These are phyloP conservation scores for Hansenula lynferdii DNA, from an alignment of 1,139 yeast species.

Conservation along the genomic window DNA sequence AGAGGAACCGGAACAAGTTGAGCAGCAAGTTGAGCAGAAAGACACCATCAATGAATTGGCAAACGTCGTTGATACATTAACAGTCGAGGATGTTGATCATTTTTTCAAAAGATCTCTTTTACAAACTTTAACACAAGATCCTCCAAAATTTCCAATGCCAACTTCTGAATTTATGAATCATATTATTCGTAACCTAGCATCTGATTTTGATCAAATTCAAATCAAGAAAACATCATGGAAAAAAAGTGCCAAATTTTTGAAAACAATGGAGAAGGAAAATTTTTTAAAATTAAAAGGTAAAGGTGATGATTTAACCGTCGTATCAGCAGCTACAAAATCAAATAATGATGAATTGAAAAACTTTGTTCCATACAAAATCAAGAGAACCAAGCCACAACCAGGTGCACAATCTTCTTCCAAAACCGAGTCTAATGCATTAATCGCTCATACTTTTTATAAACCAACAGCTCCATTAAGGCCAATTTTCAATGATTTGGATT, in stretches of 20 bases:
- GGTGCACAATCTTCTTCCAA: not conserved
- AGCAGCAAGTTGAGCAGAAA: too few species aligned
- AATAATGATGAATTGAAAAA: constrained; percentile 43
- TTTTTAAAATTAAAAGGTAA: constrained; percentile 68
- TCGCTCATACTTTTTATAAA: constrained; percentile 41
- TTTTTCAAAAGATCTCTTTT: constrained; percentile 65
- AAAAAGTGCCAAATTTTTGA: constrained; percentile 78
- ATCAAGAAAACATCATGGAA: constrained; percentile 88
- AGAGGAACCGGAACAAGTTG: constrained; percentile 6
- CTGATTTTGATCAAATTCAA: constrained; percentile 46
- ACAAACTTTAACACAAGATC: constrained; percentile 60
- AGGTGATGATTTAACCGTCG: constrained; percentile 62
- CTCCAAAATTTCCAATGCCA: constrained; percentile 53
- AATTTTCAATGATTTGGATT: constrained; percentile 44
- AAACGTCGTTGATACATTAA: constrained; percentile 35
- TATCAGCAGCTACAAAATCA: constrained; percentile 43
- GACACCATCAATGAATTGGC: constrained; percentile 17
- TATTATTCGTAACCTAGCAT: constrained; percentile 68
- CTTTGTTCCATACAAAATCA: constrained; percentile 53
- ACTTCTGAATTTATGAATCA: constrained; percentile 73
- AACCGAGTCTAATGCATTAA: constrained; percentile 24
- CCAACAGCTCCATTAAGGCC: constrained; percentile 47
- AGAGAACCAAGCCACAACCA: constrained; percentile 9
- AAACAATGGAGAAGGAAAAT: constrained; percentile 75
- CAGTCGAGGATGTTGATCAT: constrained; percentile 70